phyloP scores from a whole-genome alignment of 2,329 filamentous ascomycete genomes.

The Microsporum audouinii region DNA sequence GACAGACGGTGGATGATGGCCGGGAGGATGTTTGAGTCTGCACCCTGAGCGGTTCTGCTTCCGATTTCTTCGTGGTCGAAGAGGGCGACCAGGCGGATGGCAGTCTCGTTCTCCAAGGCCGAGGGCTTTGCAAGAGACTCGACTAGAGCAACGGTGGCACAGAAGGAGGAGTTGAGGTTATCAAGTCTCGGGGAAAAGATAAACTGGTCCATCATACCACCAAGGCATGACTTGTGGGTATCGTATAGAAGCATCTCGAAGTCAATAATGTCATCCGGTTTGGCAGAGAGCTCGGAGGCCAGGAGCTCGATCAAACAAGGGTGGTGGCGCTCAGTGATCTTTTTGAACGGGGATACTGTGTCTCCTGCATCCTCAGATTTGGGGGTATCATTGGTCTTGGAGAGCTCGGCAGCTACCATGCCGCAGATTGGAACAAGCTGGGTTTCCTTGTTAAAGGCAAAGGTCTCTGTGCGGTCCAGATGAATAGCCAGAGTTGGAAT shows the following conservation, averaged over 20 bases:
- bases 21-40: conserved; percentile 82
- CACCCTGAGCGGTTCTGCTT: conserved; percentile 81
- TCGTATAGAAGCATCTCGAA: conserved; percentile 98
- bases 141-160: conserved; percentile 74
- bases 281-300: conserved; percentile 62
- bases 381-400: conserved; percentile 23
- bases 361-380: conserved; percentile 28
- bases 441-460: conserved; percentile 93
- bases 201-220: conserved; percentile 84
- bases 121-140: conserved; percentile 55
- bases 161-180: conserved; percentile 95
- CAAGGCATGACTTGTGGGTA: conserved; percentile 79
- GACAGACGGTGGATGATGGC: conserved; percentile 77
- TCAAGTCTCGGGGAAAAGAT: conserved; percentile 93
- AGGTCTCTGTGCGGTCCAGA: conserved; percentile 72
- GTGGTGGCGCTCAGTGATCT: conserved; percentile 73
- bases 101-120: conserved; percentile 61
- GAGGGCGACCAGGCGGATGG: conserved; percentile 81
- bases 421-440: conserved; percentile 91
- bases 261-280: conserved; percentile 64
- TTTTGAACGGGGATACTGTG: conserved; percentile 62
- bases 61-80: conserved; percentile 99
- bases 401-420: conserved; percentile 75
- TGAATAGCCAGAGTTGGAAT: conserved; percentile 93
- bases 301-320: conserved; percentile 76